These are phyloP conservation scores for Exophiala sp. DNA, from an alignment of 2,329 filamentous ascomycete species.

Conservation along the genomic window DNA sequence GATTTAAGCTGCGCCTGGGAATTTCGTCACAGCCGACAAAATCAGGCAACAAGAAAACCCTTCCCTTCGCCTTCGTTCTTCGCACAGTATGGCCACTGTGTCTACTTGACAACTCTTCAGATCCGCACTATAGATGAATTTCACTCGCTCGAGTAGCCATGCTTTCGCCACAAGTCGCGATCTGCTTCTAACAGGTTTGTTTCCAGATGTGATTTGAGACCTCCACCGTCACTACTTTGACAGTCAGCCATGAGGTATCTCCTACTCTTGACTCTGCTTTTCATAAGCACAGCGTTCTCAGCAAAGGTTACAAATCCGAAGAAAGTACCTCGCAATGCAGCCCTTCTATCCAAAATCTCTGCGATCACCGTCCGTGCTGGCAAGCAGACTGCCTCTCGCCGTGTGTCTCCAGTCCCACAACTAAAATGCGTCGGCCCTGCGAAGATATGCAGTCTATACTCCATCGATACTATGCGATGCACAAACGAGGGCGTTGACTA, in stretches of 20 bases:
- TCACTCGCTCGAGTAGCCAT: too few species aligned
- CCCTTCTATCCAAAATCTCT: constrained; percentile 65
- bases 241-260: constrained; percentile 2
- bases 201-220: neutral
- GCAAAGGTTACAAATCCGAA: constrained; percentile 30
- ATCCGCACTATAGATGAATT: neutral
- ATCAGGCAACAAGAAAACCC: constrained; percentile 14
- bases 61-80: neutral
- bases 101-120: constrained; percentile 5
- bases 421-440: constrained; percentile 70
- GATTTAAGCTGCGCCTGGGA: neutral
- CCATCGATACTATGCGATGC: constrained; percentile 82
- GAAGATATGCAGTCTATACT: constrained; percentile 65
- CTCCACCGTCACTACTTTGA: neutral
- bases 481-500: constrained; percentile 81
- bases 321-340: constrained; percentile 43
- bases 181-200: neutral
- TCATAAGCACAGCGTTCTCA: constrained; percentile 11
- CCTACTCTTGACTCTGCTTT: constrained; percentile 16
- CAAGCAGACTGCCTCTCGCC: constrained; percentile 69
- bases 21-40: neutral
- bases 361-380: constrained; percentile 71
- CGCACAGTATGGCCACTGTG: constrained; percentile 17
- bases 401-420: constrained; percentile 73
- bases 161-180: too few species aligned